These are phyloP conservation scores for Nicotiana obtusifolia DNA, from an alignment of 257 asterid genomes.

Conservation along the genomic window DNA sequence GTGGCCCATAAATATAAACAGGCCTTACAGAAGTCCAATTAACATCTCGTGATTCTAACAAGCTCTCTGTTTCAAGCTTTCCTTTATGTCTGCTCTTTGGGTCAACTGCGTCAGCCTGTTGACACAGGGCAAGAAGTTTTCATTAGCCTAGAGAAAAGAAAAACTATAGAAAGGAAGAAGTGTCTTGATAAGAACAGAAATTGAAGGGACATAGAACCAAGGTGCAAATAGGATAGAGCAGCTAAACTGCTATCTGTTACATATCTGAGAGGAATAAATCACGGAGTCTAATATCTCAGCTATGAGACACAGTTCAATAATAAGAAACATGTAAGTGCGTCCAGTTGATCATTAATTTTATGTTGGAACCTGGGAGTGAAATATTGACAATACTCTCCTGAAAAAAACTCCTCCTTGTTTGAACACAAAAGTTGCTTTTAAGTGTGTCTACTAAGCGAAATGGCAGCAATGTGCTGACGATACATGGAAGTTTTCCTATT, in stretches of 20 bases:
- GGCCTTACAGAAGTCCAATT: slow-evolving; percentile 95
- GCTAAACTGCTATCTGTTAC: neutral
- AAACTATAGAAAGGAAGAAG: neutral
- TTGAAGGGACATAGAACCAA: neutral
- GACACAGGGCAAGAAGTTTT: neutral
- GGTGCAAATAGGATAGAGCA: neutral
- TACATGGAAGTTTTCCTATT: neutral
- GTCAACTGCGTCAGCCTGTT: slow-evolving; percentile 84
- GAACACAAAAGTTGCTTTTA: neutral
- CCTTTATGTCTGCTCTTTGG: slow-evolving; percentile 99
- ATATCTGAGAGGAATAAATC: neutral
- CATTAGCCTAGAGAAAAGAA: neutral
- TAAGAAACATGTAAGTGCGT: neutral
- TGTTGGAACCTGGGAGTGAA: neutral
- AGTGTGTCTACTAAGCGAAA: neutral
- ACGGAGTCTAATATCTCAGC: neutral
- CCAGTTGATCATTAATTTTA: neutral
- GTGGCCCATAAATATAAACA: slow-evolving; percentile 90
- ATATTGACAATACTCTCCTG: neutral
- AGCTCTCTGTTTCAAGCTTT: slow-evolving; percentile 93
- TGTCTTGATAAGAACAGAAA: neutral
- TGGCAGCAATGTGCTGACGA: neutral
- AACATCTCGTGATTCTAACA: slow-evolving; percentile 55
- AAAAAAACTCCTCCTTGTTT: neutral
- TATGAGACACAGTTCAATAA: neutral